Evolutionary conservation across 768 basidiomycete species (phyloP).

Genomic region (Amanita rimosa): DNA sequence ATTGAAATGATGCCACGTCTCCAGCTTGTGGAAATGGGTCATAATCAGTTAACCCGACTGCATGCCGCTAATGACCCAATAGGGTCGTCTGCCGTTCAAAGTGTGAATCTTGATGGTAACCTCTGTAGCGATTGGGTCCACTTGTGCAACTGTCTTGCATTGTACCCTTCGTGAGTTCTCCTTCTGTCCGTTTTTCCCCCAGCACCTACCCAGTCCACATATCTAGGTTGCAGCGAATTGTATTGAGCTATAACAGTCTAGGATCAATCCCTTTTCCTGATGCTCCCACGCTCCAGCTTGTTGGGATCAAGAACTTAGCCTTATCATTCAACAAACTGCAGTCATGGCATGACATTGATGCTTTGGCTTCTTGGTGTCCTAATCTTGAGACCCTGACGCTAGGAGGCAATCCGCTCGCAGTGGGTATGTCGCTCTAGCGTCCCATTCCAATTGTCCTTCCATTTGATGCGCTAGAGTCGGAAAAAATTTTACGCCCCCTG

Average conservation of each 20-base stretch:
- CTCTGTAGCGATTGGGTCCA: conserved; percentile 43
- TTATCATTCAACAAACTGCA: conserved; percentile 50
- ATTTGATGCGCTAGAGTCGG: conserved; percentile 19
- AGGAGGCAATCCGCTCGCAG: conserved; percentile 51
- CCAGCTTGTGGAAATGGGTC: conserved; percentile 53
- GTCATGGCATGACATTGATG: conserved; percentile 55
- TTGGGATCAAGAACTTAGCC: conserved; percentile 43
- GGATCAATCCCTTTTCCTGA: conserved; percentile 32
- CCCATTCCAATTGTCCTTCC: neutral
- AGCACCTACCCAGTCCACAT: conserved; percentile 10
- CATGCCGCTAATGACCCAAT: conserved; percentile 6
- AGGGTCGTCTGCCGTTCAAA: conserved; percentile 24
- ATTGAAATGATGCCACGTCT: conserved; percentile 43
- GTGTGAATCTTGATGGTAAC: conserved; percentile 68
- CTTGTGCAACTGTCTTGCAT: conserved; percentile 30
- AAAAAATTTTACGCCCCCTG: conserved; percentile 41
- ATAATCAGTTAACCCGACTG: conserved; percentile 40
- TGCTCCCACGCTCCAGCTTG: conserved; percentile 15
- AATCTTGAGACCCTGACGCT: conserved; percentile 48
- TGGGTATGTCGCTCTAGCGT: conserved; percentile 26
- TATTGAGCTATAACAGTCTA: conserved; percentile 57
- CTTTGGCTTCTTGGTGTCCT: conserved; percentile 60
- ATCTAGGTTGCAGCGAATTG: conserved; percentile 48
- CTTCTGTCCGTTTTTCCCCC: conserved; percentile 9
- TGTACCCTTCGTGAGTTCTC: conserved; percentile 33